Base-by-base conservation (phyloP, 139 green algal species). In the Asterochloris sp. region DNA sequence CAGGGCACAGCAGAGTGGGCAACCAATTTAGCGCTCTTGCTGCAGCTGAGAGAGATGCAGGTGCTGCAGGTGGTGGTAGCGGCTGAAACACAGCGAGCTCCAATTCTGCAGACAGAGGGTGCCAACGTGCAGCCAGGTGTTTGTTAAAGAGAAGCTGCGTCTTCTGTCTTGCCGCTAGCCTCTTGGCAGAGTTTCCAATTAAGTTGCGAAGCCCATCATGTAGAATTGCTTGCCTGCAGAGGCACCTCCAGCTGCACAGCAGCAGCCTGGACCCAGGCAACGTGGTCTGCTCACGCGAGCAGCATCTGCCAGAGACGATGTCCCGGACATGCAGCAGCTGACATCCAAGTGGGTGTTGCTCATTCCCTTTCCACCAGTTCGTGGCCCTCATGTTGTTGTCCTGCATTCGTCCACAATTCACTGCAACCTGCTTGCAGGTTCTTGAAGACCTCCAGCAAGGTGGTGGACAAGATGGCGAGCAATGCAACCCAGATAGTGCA, bases 381-480 rank as follows among this genome's bases (percentile, higher is more conserved):
- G 14, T 23, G 4, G n/a, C 13, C 26, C 9, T 77, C 6, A 62
- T 15, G 23, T n/a, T 28, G 19, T 60, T 76, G 71, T 12, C 47
- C 24, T 76, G 12, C 71, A 28, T 76, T 16, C 23, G 26, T 24
- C 14, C 1, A 23, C 47, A 62, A 15, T n/a, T 13, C 10, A 27
- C 15, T 23, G 62, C 11, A 12, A 12, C 63, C 13, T 38, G 19
- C 24, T 23, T 78, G 76, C 60, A 80, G 76, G 10, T 80, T 80
- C 60, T 60, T 80, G 13, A 80, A 80, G 69, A 80, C 76, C 13
- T 80, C 76, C 47, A 62, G 76, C 61, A 80, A 80, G 23, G 68
- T 80, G 17, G 24, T 80, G 10, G 76, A 80, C 14, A 80, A 80
- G 24, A 80, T 80, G 76, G 76, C 60, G 47, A 80, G 76, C 61